Evolutionary conservation across 2,329 filamentous ascomycete genomes (phyloP), one percentile per base, ranked within the genome.

Genomic region (Cladosporium sp.): DNA sequence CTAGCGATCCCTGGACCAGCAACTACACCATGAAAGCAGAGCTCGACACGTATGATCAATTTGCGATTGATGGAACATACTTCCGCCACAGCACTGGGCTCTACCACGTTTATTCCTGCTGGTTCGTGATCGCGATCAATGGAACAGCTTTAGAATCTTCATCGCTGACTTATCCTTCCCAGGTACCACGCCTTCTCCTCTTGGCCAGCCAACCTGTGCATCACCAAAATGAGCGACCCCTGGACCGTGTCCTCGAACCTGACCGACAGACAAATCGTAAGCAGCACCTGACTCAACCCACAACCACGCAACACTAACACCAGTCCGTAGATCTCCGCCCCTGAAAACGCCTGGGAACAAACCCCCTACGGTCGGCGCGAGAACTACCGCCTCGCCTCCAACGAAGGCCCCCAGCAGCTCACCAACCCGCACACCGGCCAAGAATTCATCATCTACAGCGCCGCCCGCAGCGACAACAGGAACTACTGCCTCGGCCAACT

Each of bases 31-130:
- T 74, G 62, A 76, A 77, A 50, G 59, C 69, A 37, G 66, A 76
- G 58, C 67, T 79, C 14, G 66, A 78, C 57, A 78, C 76, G 0
- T 78, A 71, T 57, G 69, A 78, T 56, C 76, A 79, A 54, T 79
- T 79, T 57, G 74, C 75, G 18, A 78, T 79, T 54, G 76, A 79
- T 52, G 76, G 76, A 0, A 79, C 76, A 0, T 79, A 78, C 62
- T 77, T 78, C 60, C 66, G 70, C 53, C 71, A 78, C 59, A 58
- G 58, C 2, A 63, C 66, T 5, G 66, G 67, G 1, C 61, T 72
- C 1, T 72, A 72, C 56, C 70, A 73, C 54, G 63, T 73, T 58
- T 73, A 73, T 56, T 67, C 63, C 16, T 73, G 70, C 59, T 72
- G 70, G 66, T 49, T 9, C 10, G 38, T 16, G 14, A 16, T 16